Evolutionary conservation across 176 grass and related monocot species (phyloP).

Genomic region (Eragrostis curvula): DNA sequence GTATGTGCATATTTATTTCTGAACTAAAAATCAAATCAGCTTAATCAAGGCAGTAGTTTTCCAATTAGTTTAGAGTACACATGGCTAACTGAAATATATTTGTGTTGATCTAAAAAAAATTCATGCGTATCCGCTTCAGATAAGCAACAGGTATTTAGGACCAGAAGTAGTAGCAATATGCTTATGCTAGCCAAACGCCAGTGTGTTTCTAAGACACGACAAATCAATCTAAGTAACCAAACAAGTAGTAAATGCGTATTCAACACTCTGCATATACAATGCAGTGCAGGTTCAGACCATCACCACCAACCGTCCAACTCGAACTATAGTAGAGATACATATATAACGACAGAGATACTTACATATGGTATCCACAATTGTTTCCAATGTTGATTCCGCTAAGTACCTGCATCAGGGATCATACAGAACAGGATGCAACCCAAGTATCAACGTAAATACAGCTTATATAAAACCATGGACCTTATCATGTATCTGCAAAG

Average conservation of each 20-base stretch:
- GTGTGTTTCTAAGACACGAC: too few species aligned
- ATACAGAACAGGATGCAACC: slow-evolving; percentile 6
- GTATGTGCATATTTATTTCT: background rate
- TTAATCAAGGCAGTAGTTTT: slow-evolving; percentile 4
- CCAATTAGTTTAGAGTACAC: slow-evolving; percentile 13
- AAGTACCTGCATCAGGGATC: slow-evolving; percentile 76
- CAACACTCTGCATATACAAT: too few species aligned
- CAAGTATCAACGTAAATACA: background rate
- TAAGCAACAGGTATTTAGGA: background rate
- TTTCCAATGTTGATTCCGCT: slow-evolving; percentile 90
- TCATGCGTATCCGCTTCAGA: too few species aligned
- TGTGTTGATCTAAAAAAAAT: background rate
- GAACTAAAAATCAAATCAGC: slow-evolving; percentile 11
- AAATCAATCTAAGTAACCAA: too few species aligned
- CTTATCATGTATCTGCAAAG: slow-evolving; percentile 9
- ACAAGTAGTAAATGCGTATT: too few species aligned
- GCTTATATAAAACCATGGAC: slow-evolving; percentile 8
- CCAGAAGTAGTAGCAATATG: background rate
- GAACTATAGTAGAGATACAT: background rate
- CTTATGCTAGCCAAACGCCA: background rate
- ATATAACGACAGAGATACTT: slow-evolving; percentile 41
- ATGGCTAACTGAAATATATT: background rate
- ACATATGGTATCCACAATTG: slow-evolving; percentile 92
- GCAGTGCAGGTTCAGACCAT: too few species aligned
- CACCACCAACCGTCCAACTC: too few species aligned